Evolutionary conservation across 2,329 filamentous ascomycete species (phyloP).

Genomic region (Claviceps sp.): DNA sequence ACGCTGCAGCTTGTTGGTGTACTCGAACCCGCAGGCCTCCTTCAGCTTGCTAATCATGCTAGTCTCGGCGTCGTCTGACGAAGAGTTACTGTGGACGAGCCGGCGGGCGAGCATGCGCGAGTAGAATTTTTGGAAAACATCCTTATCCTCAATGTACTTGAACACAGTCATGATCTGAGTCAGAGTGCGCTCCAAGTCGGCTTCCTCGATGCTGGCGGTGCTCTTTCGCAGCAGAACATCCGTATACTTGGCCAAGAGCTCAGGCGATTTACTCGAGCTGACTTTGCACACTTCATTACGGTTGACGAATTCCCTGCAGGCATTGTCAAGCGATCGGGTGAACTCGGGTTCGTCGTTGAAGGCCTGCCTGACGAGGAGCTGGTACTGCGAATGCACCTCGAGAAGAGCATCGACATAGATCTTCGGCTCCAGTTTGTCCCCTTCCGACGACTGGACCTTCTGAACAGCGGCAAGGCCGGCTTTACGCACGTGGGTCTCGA

Average conservation of each 20-base stretch:
- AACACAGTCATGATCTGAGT: conserved; percentile 98
- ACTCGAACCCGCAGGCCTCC: conserved; percentile 96
- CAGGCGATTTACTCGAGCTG: conserved; percentile 85
- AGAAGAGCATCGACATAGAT: conserved; percentile 91
- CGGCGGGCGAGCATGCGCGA: conserved; percentile 92
- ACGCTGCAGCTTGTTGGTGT: conserved; percentile 97
- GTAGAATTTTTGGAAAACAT: conserved; percentile 99
- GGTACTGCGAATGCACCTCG: conserved; percentile 89
- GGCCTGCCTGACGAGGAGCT: conserved; percentile 77
- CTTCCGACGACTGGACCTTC: conserved; percentile 75
- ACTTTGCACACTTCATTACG: conserved; percentile 92
- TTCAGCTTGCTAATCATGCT: conserved; percentile 99
- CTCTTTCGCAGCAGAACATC: conserved; percentile 89
- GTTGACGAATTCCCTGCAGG: conserved; percentile 96
- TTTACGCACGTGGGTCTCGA: conserved; percentile 86
- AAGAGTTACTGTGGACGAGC: conserved; percentile 86
- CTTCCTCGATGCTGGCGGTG: conserved; percentile 82
- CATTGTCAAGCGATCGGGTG: conserved; percentile 88
- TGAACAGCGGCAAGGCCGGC: conserved; percentile 79
- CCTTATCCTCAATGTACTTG: conserved; percentile 99
- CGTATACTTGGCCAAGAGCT: conserved; percentile 88
- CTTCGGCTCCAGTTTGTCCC: conserved; percentile 87
- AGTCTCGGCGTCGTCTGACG: conserved; percentile 92
- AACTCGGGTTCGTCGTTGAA: conserved; percentile 96
- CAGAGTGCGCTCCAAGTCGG: conserved; percentile 78